phyloP scores from a whole-genome alignment of 768 basidiomycete genomes.

The Cystofilobasidium bisporidii region DNA sequence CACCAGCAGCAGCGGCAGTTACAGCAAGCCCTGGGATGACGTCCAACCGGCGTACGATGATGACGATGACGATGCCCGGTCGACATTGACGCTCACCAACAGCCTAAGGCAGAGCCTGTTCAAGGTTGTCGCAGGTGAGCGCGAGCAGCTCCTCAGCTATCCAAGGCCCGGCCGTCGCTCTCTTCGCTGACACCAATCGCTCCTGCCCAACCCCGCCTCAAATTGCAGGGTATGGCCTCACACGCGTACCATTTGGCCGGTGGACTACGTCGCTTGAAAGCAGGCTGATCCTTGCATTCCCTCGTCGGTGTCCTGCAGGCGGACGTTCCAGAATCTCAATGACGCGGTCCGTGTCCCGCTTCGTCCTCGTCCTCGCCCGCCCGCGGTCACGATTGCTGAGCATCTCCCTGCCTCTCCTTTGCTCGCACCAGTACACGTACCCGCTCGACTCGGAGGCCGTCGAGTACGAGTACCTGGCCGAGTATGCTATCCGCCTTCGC shows the following conservation, averaged over 20 bases:
- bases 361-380: too few relatives aligned
- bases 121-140: background rate
- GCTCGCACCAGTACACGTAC: background rate
- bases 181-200: too few relatives aligned
- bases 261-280: too few relatives aligned
- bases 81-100: background rate
- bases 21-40: background rate
- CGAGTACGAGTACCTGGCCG: background rate
- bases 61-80: background rate
- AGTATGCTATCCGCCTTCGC: background rate
- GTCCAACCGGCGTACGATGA: background rate
- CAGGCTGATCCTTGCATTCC: background rate
- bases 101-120: background rate
- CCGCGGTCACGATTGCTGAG: too few relatives aligned
- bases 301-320: background rate
- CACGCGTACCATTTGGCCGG: too few relatives aligned
- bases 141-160: too few relatives aligned
- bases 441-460: background rate
- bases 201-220: too few relatives aligned
- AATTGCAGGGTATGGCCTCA: too few relatives aligned
- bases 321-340: background rate
- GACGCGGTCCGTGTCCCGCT: background rate
- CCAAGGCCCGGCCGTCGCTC: background rate
- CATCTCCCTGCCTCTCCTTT: too few relatives aligned
- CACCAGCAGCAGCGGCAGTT: too few relatives aligned